These are phyloP conservation scores for Tulasnella sp. DNA, from an alignment of 768 basidiomycete genomes.

Conservation along the genomic window DNA sequence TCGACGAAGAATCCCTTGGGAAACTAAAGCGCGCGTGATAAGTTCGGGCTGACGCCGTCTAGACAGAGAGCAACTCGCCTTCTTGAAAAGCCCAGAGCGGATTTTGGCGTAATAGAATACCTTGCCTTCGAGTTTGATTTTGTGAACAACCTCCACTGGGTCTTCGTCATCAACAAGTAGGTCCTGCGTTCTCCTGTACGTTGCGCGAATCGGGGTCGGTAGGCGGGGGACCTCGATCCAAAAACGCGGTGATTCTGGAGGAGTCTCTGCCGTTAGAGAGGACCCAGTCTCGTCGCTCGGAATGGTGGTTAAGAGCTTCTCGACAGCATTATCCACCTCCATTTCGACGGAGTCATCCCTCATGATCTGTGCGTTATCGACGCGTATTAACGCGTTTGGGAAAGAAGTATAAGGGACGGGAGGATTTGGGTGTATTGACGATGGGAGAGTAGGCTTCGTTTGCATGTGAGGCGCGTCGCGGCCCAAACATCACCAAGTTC, in stretches of 20 bases:
- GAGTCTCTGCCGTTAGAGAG: not conserved
- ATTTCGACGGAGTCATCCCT: not conserved
- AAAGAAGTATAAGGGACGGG: not conserved
- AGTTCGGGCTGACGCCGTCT: not conserved
- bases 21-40: slow-evolving; percentile 11
- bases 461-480: not conserved
- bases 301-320: not conserved
- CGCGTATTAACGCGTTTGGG: not conserved
- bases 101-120: slow-evolving; percentile 61
- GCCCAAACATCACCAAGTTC: not conserved
- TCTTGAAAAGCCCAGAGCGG: slow-evolving; percentile 22
- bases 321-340: not conserved
- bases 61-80: not conserved
- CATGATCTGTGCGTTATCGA: not conserved
- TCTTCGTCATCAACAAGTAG: slow-evolving; percentile 36
- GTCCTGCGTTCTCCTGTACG: slow-evolving; percentile 45
- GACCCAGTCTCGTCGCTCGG: not conserved
- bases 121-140: slow-evolving; percentile 44
- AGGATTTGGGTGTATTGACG: not conserved
- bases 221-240: slow-evolving; percentile 45
- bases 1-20: slow-evolving; percentile 42
- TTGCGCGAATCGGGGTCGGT: slow-evolving; percentile 41
- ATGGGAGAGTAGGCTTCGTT: not conserved
- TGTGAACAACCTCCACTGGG: slow-evolving; percentile 56
- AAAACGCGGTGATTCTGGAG: slow-evolving; percentile 32